phyloP scores from a whole-genome alignment of 75 land plant species.

The Picea glauca region DNA sequence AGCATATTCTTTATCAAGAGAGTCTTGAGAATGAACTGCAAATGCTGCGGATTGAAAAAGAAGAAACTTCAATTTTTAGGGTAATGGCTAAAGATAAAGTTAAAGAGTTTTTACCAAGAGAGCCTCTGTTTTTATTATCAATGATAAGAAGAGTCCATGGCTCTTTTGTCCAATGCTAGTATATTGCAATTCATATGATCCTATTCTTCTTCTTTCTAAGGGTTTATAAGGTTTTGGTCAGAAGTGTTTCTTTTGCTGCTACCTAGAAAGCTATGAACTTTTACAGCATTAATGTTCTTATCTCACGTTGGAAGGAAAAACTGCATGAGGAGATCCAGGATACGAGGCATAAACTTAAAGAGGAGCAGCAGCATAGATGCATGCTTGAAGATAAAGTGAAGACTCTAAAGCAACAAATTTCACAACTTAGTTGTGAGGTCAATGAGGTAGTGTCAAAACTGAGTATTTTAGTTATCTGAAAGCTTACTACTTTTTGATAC shows the following conservation, averaged over 20 bases:
- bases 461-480: no score
- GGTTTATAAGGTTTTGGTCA: no score
- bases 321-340: background rate
- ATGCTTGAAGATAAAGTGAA: background rate
- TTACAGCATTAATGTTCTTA: no score
- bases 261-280: no score
- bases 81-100: background rate
- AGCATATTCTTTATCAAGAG: background rate
- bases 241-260: no score
- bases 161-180: no score
- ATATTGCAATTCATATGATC: no score
- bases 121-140: no score
- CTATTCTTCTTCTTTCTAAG: no score
- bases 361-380: background rate
- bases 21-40: constrained; percentile 5
- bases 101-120: no score
- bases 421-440: background rate
- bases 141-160: no score
- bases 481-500: no score
- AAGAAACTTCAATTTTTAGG: background rate
- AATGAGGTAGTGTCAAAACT: background rate
- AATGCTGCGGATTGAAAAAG: background rate
- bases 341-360: background rate
- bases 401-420: background rate
- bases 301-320: background rate